These are phyloP conservation scores for Cryptococcus hybrid DNA, from an alignment of 1,284 basidiomycete species.

Conservation along the genomic window DNA sequence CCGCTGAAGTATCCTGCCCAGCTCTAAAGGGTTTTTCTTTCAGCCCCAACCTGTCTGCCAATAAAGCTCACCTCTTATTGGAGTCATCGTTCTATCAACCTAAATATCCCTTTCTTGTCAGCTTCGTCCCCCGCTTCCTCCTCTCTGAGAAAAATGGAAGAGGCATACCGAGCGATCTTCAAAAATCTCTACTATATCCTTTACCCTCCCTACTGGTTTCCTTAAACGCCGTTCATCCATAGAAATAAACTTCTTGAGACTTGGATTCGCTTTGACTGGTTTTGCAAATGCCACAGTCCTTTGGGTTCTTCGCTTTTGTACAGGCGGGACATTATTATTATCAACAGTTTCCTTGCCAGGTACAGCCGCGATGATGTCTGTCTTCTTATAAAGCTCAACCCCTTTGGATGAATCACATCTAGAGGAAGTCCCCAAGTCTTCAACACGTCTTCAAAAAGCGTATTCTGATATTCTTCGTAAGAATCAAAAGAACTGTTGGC, in stretches of 20 bases:
- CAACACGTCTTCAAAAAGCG: slow-evolving; percentile 11
- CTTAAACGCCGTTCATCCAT: not conserved
- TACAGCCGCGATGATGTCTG: not conserved
- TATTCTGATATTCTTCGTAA: slow-evolving; percentile 5
- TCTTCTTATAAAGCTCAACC: too few relatives aligned
- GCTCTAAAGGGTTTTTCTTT: slow-evolving; percentile 1
- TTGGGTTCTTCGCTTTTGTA: too few relatives aligned
- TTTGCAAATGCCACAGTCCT: not conserved
- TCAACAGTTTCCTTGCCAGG: not conserved
- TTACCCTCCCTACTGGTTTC: slow-evolving; percentile 10
- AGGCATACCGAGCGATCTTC: slow-evolving; percentile 1
- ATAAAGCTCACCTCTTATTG: slow-evolving; percentile 10
- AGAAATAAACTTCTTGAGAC: not conserved
- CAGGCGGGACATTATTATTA: too few relatives aligned
- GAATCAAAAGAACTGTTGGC: not conserved
- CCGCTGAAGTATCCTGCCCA: slow-evolving; percentile 11
- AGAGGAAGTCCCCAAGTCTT: slow-evolving; percentile 11
- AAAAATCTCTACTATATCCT: slow-evolving; percentile 8
- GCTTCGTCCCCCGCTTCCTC: not conserved
- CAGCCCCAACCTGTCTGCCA: not conserved
- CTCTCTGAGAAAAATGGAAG: not conserved
- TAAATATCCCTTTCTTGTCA: not conserved
- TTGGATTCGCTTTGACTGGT: not conserved
- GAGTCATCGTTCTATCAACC: not conserved
- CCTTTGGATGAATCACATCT: not conserved